These are phyloP conservation scores for Rhodotorula sp. DNA, from an alignment of 1,284 basidiomycete genomes.

Conservation along the genomic window DNA sequence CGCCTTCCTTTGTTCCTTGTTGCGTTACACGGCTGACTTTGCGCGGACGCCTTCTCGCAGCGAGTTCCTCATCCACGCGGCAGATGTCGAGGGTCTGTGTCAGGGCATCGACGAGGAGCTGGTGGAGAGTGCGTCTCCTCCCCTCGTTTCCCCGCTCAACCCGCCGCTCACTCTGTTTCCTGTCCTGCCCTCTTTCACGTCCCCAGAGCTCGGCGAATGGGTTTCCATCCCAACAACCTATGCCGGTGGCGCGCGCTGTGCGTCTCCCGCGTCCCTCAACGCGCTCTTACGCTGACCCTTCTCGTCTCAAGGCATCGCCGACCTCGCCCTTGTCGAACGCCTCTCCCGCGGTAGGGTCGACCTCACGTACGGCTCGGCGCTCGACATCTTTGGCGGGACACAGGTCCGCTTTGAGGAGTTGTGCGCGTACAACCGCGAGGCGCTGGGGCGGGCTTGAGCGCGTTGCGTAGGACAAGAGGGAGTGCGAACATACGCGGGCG, in stretches of 20 bases:
- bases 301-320: conserved; percentile 65
- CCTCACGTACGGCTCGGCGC: conserved; percentile 90
- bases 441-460: background rate
- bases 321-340: conserved; percentile 78
- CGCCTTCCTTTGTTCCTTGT: background rate
- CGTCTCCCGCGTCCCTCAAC: conserved; percentile 30
- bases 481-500: too few species aligned
- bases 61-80: conserved; percentile 94
- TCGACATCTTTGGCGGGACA: conserved; percentile 80
- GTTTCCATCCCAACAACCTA: conserved; percentile 89
- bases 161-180: background rate
- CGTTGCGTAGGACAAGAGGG: too few species aligned
- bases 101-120: conserved; percentile 93
- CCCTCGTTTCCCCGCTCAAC: too few species aligned
- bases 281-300: background rate
- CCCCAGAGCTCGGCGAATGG: conserved; percentile 87
- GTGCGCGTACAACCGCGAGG: conserved; percentile 54
- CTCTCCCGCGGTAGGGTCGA: conserved; percentile 87
- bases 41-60: conserved; percentile 54
- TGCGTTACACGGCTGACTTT: too few species aligned
- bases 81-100: conserved; percentile 96
- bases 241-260: conserved; percentile 91
- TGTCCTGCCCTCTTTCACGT: background rate
- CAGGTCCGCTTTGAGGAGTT: conserved; percentile 73
- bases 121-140: conserved; percentile 63